These are phyloP conservation scores for Ogataea methanolica DNA, from an alignment of 805 yeast species.

Conservation along the genomic window DNA sequence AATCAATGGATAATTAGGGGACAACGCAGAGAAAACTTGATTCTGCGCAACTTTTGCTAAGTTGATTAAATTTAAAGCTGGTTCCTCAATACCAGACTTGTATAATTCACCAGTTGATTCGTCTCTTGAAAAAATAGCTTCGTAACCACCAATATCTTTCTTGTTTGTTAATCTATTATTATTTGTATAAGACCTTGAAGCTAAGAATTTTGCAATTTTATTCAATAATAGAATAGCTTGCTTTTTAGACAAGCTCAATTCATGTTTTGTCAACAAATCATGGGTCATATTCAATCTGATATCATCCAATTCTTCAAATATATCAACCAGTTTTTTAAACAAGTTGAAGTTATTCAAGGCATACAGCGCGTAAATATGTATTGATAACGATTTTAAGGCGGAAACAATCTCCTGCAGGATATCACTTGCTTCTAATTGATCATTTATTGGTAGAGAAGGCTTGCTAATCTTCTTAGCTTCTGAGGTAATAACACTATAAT, in stretches of 20 bases:
- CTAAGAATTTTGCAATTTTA: slow-evolving; percentile 57
- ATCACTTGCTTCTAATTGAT: slow-evolving; percentile 38
- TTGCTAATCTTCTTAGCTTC: slow-evolving; percentile 14
- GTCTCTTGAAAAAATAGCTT: slow-evolving; percentile 64
- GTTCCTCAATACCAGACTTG: slow-evolving; percentile 16
- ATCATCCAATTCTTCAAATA: slow-evolving; percentile 56
- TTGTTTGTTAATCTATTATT: background rate
- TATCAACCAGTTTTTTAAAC: slow-evolving; percentile 47
- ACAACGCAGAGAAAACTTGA: slow-evolving; percentile 67
- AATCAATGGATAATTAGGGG: slow-evolving; percentile 61
- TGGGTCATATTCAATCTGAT: slow-evolving; percentile 49
- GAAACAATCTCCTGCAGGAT: slow-evolving; percentile 54
- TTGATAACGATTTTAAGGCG: slow-evolving; percentile 50
- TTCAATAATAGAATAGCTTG: slow-evolving; percentile 48
- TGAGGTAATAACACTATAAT: slow-evolving; percentile 1
- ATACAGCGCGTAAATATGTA: slow-evolving; percentile 66
- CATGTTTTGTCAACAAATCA: slow-evolving; percentile 50
- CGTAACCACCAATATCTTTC: slow-evolving; percentile 46
- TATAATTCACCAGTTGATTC: slow-evolving; percentile 53
- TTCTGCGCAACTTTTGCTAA: slow-evolving; percentile 61
- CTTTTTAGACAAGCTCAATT: slow-evolving; percentile 43
- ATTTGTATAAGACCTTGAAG: slow-evolving; percentile 25
- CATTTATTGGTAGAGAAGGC: slow-evolving; percentile 53
- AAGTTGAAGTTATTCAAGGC: slow-evolving; percentile 66
- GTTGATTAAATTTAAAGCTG: slow-evolving; percentile 22